These are phyloP conservation scores for Mycena sanguinolenta DNA, from an alignment of 768 basidiomycete genomes.

Conservation along the genomic window DNA sequence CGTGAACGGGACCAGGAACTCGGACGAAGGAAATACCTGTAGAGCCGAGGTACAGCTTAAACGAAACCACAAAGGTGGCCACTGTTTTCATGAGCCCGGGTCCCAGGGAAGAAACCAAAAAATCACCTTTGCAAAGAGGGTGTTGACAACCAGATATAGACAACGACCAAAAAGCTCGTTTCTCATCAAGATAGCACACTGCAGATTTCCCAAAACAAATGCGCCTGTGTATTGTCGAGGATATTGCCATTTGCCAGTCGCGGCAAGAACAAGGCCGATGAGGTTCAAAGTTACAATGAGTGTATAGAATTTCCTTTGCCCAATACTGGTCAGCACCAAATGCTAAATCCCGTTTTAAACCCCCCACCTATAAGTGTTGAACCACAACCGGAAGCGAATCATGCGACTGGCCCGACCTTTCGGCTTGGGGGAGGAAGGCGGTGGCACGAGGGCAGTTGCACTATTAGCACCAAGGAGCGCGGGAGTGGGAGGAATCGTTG, in stretches of 20 bases:
- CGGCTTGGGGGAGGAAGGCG: constrained; percentile 31
- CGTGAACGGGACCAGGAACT: neutral
- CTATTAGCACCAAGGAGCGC: neutral
- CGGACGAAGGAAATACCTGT: constrained; percentile 18
- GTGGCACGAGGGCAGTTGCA: constrained; percentile 5
- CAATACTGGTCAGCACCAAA: constrained; percentile 4
- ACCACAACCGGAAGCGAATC: constrained; percentile 79
- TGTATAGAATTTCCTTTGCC: constrained; percentile 79
- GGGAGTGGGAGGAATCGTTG: neutral
- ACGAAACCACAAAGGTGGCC: constrained; percentile 74
- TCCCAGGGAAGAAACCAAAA: neutral
- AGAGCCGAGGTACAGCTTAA: constrained; percentile 80
- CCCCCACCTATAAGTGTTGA: constrained; percentile 80
- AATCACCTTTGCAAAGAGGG: constrained; percentile 80
- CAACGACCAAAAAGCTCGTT: constrained; percentile 89
- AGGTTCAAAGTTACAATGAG: constrained; percentile 72
- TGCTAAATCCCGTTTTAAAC: neutral
- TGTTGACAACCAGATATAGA: constrained; percentile 79
- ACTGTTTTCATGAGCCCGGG: constrained; percentile 39
- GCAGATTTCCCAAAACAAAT: constrained; percentile 81
- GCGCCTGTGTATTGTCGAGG: constrained; percentile 75
- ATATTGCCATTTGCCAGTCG: constrained; percentile 76
- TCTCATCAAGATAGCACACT: constrained; percentile 79
- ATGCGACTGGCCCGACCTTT: constrained; percentile 64
- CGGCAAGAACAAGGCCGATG: constrained; percentile 70